phyloP scores from a whole-genome alignment of 2,329 filamentous ascomycete species.

The Penicillium sp. region DNA sequence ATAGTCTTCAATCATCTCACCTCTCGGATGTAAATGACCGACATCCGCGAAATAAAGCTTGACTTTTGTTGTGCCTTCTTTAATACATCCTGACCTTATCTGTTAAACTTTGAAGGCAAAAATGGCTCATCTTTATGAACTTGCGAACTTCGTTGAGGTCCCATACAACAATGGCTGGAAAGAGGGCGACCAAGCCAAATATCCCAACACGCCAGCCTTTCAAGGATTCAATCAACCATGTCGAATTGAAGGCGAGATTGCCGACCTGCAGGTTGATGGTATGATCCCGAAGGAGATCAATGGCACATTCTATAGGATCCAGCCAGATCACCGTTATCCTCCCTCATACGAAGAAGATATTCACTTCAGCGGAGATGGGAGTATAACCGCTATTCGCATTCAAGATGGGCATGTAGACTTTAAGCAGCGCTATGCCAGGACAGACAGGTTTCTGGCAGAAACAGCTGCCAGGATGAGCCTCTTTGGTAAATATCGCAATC shows the following conservation, averaged over 20 bases:
- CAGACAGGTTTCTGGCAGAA: conserved; percentile 45
- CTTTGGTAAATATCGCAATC: conserved; percentile 61
- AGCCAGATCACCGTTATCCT: conserved; percentile 40
- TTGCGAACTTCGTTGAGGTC: not conserved
- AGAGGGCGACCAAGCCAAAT: not conserved
- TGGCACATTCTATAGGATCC: conserved; percentile 48
- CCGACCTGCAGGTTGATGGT: not conserved
- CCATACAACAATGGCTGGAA: not conserved
- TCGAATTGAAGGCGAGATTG: not conserved
- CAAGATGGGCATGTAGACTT: conserved; percentile 46
- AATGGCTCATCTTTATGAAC: not conserved
- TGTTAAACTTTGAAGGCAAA: too few relatives aligned
- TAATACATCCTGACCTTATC: too few relatives aligned
- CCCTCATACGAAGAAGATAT: not conserved
- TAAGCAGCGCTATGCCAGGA: conserved; percentile 46
- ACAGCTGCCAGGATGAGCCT: conserved; percentile 42
- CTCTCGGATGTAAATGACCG: too few relatives aligned
- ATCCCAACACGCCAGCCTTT: not conserved
- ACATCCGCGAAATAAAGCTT: too few relatives aligned
- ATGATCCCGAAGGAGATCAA: conserved; percentile 42
- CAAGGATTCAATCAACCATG: not conserved
- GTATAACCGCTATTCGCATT: conserved; percentile 46
- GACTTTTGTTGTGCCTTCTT: too few relatives aligned
- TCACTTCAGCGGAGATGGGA: conserved; percentile 49
- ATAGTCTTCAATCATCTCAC: too few relatives aligned